Conservation (phyloP, 768 basidiomycete genomes). For the Saitozyma sp. region DNA sequence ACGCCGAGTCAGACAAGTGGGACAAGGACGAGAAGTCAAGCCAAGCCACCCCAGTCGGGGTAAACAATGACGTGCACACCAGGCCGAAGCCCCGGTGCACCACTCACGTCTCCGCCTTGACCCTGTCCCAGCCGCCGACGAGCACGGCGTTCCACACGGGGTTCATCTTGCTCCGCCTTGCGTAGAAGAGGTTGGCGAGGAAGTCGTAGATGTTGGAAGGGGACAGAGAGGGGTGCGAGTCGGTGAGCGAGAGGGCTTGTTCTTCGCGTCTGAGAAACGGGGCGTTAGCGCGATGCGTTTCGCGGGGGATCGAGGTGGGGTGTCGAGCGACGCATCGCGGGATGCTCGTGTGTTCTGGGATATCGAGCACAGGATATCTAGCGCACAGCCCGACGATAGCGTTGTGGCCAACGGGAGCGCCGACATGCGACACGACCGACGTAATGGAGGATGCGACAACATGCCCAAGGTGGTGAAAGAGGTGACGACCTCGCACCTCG, state of each 20-base stretch:
- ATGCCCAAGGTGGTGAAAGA: too few relatives aligned
- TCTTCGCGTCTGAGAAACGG: constrained; percentile 60
- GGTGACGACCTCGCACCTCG: too few relatives aligned
- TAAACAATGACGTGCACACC: too few relatives aligned
- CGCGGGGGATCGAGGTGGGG: not conserved
- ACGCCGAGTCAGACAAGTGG: too few relatives aligned
- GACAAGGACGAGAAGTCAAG: too few relatives aligned
- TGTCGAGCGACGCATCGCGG: constrained; percentile 33
- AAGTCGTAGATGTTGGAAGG: constrained; percentile 91
- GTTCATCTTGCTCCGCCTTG: constrained; percentile 78
- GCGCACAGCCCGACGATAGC: too few relatives aligned
- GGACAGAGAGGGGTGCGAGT: constrained; percentile 79
- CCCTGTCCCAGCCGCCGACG: constrained; percentile 87
- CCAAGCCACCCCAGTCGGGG: too few relatives aligned
- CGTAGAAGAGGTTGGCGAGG: constrained; percentile 86
- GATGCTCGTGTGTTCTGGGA: too few relatives aligned
- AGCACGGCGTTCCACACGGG: constrained; percentile 94
- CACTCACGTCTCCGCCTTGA: constrained; percentile 63
- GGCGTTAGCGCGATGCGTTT: too few relatives aligned
- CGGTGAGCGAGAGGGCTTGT: constrained; percentile 57
- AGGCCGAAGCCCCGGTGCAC: not conserved
- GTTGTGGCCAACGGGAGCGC: too few relatives aligned
- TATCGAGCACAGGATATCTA: constrained; percentile 23
- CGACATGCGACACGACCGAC: too few relatives aligned
- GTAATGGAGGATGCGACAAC: too few relatives aligned